These are phyloP conservation scores for Shiraia sp. DNA, from an alignment of 2,329 filamentous ascomycete species.

Conservation along the genomic window DNA sequence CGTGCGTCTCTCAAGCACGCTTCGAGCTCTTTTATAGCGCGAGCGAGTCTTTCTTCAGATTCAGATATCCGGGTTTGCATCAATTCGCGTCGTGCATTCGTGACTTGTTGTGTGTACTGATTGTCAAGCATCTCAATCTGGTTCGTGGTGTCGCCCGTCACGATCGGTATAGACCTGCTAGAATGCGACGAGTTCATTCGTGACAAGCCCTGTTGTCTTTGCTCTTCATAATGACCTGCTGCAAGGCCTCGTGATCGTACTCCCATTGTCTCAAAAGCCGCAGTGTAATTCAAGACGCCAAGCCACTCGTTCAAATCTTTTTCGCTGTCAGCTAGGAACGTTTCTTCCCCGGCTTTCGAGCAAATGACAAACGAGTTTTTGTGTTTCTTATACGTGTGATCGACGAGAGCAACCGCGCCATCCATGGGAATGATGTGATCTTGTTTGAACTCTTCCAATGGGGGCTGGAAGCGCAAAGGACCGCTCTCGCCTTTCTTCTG, in stretches of 20 bases:
- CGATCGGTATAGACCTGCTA: conserved; percentile 66
- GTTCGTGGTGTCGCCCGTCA: conserved; percentile 73
- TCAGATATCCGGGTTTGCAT: conserved; percentile 84
- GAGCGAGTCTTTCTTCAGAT: conserved; percentile 75
- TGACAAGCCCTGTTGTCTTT: conserved; percentile 71
- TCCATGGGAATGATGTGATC: conserved; percentile 93
- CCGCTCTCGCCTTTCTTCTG: conserved; percentile 75
- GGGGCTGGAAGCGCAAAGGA: conserved; percentile 87
- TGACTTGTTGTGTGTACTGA: conserved; percentile 84
- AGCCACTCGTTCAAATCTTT: conserved; percentile 96
- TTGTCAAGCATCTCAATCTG: conserved; percentile 74
- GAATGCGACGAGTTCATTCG: conserved; percentile 65
- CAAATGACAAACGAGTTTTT: conserved; percentile 95
- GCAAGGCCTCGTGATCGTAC: conserved; percentile 88
- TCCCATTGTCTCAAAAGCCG: conserved; percentile 88
- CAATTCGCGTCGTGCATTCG: conserved; percentile 77
- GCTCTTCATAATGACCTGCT: conserved; percentile 82
- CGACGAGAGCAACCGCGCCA: conserved; percentile 84
- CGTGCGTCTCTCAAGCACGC: conserved; percentile 83
- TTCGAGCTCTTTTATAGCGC: conserved; percentile 77
- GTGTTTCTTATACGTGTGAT: conserved; percentile 88
- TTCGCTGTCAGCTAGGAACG: conserved; percentile 87
- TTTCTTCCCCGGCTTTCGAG: conserved; percentile 80
- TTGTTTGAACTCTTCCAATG: conserved; percentile 88
- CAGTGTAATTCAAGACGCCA: conserved; percentile 92